Base-by-base conservation (phyloP, 2,329 filamentous ascomycete genomes). In the Colletotrichum sp. region DNA sequence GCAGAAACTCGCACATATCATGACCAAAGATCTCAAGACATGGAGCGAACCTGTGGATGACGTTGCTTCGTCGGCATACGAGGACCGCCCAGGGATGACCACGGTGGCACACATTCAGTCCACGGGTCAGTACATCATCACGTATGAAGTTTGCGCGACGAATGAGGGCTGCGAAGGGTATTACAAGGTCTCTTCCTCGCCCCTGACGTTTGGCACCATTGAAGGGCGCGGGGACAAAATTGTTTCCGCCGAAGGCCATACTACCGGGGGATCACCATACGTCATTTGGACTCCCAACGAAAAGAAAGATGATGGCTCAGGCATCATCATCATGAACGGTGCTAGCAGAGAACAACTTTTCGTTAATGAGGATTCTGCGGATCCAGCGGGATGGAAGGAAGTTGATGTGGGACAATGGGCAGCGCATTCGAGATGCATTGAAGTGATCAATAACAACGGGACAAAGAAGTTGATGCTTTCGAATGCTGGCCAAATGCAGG, bases 1-100 rank as follows among this genome's bases (percentile, higher is more conserved):
- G n/a, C 93, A 95, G 83, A 94, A 94, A 80, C 87, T 94, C 36
- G 88, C 91, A 5, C 92, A 94, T 82, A 92, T 94, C 82, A 86
- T 87, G 18, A 88, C 90, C 3, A 86, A 83, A 2, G 91, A 95
- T 79, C 85, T 94, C n/a, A 82, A 85, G 71, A 89, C 82, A 16
- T 95, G 93, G 93, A 87, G 88, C n/a, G 68, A 71, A 38, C 80
- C 87, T 1, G 84, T 89, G 3, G 88, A 93, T 66, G 55, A 58
- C 26, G 55, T 28, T 18, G 55, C 55, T 28, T 58, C 55, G n/a
- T 58, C 55, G 8, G 24, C 55, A 16, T 58, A 58, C 24, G 55
- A 58, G 0, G 55, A 58, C 55, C 21, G 24, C 8, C 55, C 55
- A 92, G 68, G 68, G 36, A 71, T 71, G 68, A 43, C 60, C 16